These are phyloP conservation scores for Russula earlei DNA, from an alignment of 768 basidiomycete genomes.

Conservation along the genomic window DNA sequence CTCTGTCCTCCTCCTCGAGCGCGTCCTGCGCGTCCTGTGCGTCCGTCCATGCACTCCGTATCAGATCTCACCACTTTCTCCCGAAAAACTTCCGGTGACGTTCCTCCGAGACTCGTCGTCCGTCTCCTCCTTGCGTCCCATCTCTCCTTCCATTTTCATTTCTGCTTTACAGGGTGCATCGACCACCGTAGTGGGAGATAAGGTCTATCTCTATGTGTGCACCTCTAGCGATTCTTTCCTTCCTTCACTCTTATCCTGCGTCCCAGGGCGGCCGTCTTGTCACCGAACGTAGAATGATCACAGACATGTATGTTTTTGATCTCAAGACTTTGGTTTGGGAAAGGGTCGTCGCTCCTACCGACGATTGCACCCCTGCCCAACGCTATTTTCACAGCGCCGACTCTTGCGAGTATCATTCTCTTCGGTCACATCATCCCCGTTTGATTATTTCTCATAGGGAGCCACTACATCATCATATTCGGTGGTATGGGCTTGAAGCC, in stretches of 20 bases:
- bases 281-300: constrained; percentile 78
- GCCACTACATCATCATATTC: constrained; percentile 84
- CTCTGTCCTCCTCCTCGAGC: neutral
- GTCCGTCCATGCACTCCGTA: constrained; percentile 56
- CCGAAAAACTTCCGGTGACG: constrained; percentile 74
- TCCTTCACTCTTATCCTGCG: neutral
- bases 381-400: constrained; percentile 96
- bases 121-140: constrained; percentile 24
- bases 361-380: constrained; percentile 66
- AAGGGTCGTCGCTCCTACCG: constrained; percentile 46
- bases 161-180: constrained; percentile 58
- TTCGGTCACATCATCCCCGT: neutral
- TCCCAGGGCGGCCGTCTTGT: constrained; percentile 78
- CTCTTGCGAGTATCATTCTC: constrained; percentile 43
- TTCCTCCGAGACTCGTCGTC: constrained; percentile 83
- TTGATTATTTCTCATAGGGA: constrained; percentile 43
- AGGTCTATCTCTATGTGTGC: constrained; percentile 83
- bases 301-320: constrained; percentile 87
- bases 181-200: constrained; percentile 80
- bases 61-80: constrained; percentile 85
- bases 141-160: neutral
- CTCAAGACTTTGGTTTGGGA: constrained; percentile 76
- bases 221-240: neutral
- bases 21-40: neutral
- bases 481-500: constrained; percentile 89